Percentiles rank a stretch among this genome's conserved stretches.
Evolutionary conservation across 192 early-diverging fungal genomes (phyloP).

Genomic region (Entomortierella lignicola): DNA sequence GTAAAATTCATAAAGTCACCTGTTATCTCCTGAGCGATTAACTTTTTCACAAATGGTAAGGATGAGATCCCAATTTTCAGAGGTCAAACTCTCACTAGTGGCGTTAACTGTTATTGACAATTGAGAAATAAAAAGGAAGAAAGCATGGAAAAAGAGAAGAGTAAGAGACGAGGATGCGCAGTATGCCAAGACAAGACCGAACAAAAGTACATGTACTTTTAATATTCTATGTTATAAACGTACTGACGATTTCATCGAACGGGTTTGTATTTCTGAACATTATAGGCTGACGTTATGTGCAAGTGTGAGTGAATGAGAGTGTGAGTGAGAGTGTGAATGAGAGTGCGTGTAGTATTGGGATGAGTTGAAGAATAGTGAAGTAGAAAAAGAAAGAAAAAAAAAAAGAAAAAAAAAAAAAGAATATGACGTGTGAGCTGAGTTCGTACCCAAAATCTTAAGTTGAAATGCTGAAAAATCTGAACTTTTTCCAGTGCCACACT

Average conservation of each 20-base stretch:
- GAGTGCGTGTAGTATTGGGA: not conserved
- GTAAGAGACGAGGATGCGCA: not conserved
- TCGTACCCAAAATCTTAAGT: no score
- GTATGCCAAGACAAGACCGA: not conserved
- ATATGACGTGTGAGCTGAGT: not conserved
- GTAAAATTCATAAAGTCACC: slow-evolving; percentile 34
- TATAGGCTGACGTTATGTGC: slow-evolving; percentile 1
- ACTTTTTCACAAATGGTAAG: slow-evolving; percentile 80
- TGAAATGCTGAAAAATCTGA: no score
- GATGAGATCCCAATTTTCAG: slow-evolving; percentile 94
- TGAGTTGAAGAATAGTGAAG: not conserved
- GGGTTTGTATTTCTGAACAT: slow-evolving; percentile 65
- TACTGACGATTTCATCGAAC: slow-evolving; percentile 68
- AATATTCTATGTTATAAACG: not conserved
- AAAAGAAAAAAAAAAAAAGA: slow-evolving; percentile 3
- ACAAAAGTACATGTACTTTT: not conserved
- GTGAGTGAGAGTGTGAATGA: not conserved
- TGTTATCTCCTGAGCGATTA: slow-evolving; percentile 56
- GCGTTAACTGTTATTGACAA: slow-evolving; percentile 77
- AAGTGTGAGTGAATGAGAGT: not conserved
- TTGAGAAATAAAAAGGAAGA: not conserved
- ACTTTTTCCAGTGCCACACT: no score
- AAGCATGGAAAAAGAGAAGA: not conserved
- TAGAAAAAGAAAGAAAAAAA: not conserved
- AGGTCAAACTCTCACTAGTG: slow-evolving; percentile 91